Percentiles rank a stretch among this genome's conserved stretches.
Evolutionary conservation across 1,284 basidiomycete genomes (phyloP).

Genomic region (Fomitopsis betulina): DNA sequence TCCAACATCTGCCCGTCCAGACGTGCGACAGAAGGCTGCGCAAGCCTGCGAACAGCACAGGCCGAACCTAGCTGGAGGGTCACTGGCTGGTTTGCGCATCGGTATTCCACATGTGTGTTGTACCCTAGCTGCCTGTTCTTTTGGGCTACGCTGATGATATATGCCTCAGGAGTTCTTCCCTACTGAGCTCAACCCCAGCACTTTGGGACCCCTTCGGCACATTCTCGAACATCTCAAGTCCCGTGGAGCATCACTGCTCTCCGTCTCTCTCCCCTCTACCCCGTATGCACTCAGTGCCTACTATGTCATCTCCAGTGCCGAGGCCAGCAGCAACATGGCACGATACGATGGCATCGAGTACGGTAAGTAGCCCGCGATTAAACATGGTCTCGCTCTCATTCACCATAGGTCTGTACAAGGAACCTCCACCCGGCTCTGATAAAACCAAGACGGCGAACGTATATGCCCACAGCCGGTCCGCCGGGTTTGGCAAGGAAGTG

Average conservation of each 20-base stretch:
- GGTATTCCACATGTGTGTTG: slow-evolving; percentile 45
- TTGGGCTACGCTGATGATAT: background rate
- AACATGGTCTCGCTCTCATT: background rate
- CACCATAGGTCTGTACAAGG: slow-evolving; percentile 42
- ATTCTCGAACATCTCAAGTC: slow-evolving; percentile 47
- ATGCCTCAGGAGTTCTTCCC: slow-evolving; percentile 76
- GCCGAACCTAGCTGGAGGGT: slow-evolving; percentile 10
- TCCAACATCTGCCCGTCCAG: slow-evolving; percentile 63
- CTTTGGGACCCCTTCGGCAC: slow-evolving; percentile 43
- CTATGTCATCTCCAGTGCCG: slow-evolving; percentile 92
- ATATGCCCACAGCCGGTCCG: slow-evolving; percentile 58
- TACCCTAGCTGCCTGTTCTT: slow-evolving; percentile 17
- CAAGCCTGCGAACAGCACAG: slow-evolving; percentile 13
- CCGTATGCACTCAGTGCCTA: slow-evolving; percentile 86
- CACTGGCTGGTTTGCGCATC: slow-evolving; percentile 46
- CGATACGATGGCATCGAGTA: slow-evolving; percentile 85
- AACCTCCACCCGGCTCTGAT: slow-evolving; percentile 38
- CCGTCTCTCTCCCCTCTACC: slow-evolving; percentile 79
- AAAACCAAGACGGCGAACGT: slow-evolving; percentile 42
- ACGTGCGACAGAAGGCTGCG: slow-evolving; percentile 34
- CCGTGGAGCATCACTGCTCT: slow-evolving; percentile 65
- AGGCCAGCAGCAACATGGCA: slow-evolving; percentile 91
- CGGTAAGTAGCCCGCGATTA: slow-evolving; percentile 35
- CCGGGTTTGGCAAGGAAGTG: slow-evolving; percentile 83
- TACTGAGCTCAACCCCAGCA: slow-evolving; percentile 50